Conservation (phyloP, 768 basidiomycete species). For the Leccinum sublutescens region DNA sequence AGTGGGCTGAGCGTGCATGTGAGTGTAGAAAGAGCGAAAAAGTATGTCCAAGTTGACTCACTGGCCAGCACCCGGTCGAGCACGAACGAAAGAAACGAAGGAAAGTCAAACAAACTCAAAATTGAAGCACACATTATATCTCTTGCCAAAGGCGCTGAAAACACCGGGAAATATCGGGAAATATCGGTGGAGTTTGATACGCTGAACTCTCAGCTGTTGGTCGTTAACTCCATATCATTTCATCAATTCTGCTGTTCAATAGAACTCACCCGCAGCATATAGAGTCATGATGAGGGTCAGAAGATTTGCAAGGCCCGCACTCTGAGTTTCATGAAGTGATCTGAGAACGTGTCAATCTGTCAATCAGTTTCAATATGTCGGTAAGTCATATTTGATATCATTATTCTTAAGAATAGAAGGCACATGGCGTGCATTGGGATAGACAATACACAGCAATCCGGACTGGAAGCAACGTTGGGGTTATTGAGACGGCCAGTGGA, state of each 20-base stretch:
- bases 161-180: neutral
- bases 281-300: neutral
- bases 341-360: neutral
- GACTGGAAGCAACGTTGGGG: neutral
- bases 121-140: neutral
- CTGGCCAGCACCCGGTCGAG: neutral
- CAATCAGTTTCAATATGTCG: neutral
- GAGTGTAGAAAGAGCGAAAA: neutral
- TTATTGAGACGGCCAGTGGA: neutral
- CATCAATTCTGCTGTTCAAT: neutral
- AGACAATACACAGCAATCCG: neutral
- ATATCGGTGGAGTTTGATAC: neutral
- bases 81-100: neutral
- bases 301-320: neutral
- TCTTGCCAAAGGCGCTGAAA: neutral
- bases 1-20: neutral
- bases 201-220: neutral
- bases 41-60: neutral
- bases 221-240: neutral
- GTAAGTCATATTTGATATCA: neutral
- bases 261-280: neutral
- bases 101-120: neutral
- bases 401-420: neutral
- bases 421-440: neutral
- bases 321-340: neutral